phyloP scores from a whole-genome alignment of 2,329 filamentous ascomycete species.

The Eurotiales sp. region DNA sequence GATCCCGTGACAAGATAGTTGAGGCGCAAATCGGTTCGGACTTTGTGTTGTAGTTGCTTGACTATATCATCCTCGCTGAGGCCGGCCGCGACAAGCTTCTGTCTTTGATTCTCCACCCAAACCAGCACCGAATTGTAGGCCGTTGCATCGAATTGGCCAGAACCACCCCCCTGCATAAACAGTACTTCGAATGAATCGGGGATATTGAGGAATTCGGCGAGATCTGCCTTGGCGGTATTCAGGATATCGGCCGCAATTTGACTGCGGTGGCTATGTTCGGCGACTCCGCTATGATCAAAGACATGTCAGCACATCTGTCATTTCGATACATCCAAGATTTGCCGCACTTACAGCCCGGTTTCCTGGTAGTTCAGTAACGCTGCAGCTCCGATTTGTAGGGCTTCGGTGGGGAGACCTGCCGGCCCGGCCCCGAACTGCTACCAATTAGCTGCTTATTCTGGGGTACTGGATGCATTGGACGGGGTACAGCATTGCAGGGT shows the following conservation, averaged over 20 bases:
- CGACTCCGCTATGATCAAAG: constrained; percentile 54
- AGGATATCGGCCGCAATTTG: constrained; percentile 74
- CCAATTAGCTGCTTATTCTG: no score
- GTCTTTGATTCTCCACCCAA: constrained; percentile 71
- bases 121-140: constrained; percentile 79
- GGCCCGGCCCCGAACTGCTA: constrained; percentile 93
- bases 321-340: no score
- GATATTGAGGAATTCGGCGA: constrained; percentile 72
- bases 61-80: constrained; percentile 49
- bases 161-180: constrained; percentile 74
- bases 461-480: no score
- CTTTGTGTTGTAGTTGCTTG: constrained; percentile 59
- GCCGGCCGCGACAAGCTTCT: constrained; percentile 42
- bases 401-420: constrained; percentile 75
- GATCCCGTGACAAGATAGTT: constrained; percentile 90
- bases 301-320: constrained; percentile 59
- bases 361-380: constrained; percentile 78
- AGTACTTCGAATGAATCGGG: constrained; percentile 83
- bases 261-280: constrained; percentile 87
- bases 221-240: constrained; percentile 69
- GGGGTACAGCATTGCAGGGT: no score
- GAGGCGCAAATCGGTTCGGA: constrained; percentile 68
- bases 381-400: constrained; percentile 71
- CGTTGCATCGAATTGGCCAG: constrained; percentile 77
- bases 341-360: constrained; percentile 65